These are phyloP conservation scores for Apophysomyces variabilis DNA, from an alignment of 371 early-diverging fungal species.

Conservation along the genomic window DNA sequence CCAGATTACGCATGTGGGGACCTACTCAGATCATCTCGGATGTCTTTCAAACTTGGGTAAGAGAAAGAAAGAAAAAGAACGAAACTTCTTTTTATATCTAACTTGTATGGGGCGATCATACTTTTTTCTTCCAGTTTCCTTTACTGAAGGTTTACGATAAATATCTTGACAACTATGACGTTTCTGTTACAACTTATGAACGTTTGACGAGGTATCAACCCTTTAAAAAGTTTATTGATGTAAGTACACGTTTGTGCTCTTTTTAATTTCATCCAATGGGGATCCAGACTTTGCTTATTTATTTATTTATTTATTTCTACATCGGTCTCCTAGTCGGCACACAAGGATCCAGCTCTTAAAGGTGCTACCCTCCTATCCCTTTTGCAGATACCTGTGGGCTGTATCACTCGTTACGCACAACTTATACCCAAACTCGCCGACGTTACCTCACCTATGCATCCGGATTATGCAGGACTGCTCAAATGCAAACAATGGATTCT, in stretches of 20 bases:
- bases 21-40: conserved; percentile 31
- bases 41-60: conserved; percentile 28
- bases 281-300: too few relatives aligned
- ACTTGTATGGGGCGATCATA: not conserved
- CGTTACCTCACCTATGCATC: conserved; percentile 42
- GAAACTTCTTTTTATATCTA: too few relatives aligned
- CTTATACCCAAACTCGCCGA: conserved; percentile 36
- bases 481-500: conserved; percentile 36
- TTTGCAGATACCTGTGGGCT: conserved; percentile 42
- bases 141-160: conserved; percentile 33
- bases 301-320: not conserved
- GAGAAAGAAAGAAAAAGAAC: not conserved
- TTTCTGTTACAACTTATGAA: conserved; percentile 47
- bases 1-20: conserved; percentile 25
- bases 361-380: conserved; percentile 38
- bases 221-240: conserved; percentile 54
- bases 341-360: conserved; percentile 28
- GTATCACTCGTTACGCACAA: conserved; percentile 43
- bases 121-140: conserved; percentile 34
- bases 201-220: conserved; percentile 44
- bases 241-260: conserved; percentile 19
- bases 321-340: conserved; percentile 20
- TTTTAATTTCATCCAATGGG: not conserved
- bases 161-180: conserved; percentile 45
- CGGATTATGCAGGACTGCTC: conserved; percentile 39